Percentiles rank a stretch among this genome's conserved stretches.
These are phyloP conservation scores for Moniliophthora roreri DNA, from an alignment of 1,284 basidiomycete species.

Conservation along the genomic window DNA sequence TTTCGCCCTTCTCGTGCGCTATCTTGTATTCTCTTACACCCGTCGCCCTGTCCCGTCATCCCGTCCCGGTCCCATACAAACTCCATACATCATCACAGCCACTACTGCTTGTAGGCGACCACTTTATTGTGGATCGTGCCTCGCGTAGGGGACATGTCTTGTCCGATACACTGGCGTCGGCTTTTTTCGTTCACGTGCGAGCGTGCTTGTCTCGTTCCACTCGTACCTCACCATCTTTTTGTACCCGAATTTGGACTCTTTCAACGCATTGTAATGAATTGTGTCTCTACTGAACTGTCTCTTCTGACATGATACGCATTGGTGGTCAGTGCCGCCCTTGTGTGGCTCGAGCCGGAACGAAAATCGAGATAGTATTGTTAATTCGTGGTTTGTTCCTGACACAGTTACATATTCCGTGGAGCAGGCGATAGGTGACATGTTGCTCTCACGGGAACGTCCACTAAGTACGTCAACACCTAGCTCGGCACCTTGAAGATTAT, in stretches of 20 bases:
- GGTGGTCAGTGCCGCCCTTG: too few species aligned
- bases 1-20: constrained; percentile 50
- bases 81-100: constrained; percentile 38
- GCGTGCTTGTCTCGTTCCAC: not conserved
- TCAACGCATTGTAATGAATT: constrained; percentile 10
- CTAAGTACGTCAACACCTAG: too few species aligned
- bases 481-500: too few species aligned
- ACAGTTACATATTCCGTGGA: too few species aligned
- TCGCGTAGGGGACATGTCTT: constrained; percentile 42
- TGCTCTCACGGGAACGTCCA: too few species aligned
- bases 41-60: constrained; percentile 39
- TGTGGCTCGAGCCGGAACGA: too few species aligned
- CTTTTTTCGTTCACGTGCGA: constrained; percentile 15
- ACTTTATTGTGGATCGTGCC: constrained; percentile 74
- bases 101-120: constrained; percentile 58
- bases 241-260: constrained; percentile 1
- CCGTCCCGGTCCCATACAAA: constrained; percentile 47
- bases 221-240: not conserved
- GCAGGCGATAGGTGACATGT: too few species aligned
- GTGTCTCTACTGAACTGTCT: too few species aligned
- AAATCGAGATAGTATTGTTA: too few species aligned
- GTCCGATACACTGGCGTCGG: constrained; percentile 68
- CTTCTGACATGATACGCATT: too few species aligned
- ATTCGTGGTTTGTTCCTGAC: too few species aligned
- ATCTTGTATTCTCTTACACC: constrained; percentile 50